These are phyloP conservation scores for Trichosporon sp. DNA, from an alignment of 1,284 basidiomycete genomes.

Conservation along the genomic window DNA sequence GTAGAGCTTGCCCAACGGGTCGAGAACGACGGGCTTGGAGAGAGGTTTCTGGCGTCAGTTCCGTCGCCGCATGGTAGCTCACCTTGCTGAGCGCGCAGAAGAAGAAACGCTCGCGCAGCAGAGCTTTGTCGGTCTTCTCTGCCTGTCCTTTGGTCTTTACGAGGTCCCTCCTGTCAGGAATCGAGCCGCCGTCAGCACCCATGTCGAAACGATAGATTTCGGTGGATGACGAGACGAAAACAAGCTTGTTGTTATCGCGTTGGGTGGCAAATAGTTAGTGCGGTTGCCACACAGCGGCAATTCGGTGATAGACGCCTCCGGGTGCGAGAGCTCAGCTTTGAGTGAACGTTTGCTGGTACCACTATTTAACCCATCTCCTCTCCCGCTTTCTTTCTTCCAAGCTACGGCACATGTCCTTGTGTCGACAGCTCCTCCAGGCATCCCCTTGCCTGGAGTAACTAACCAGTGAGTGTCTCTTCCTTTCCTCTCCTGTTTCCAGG, in stretches of 20 bases:
- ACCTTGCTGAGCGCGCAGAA: conserved; percentile 91
- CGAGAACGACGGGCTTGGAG: conserved; percentile 78
- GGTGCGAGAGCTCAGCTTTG: conserved; percentile 4
- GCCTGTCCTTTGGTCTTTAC: conserved; percentile 47
- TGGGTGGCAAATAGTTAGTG: conserved; percentile 14
- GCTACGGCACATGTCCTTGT: conserved; percentile 6
- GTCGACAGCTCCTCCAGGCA: conserved; percentile 7
- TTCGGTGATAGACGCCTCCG: not conserved
- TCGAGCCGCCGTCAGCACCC: conserved; percentile 50
- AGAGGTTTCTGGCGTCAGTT: conserved; percentile 61
- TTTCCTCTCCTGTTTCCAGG: conserved; percentile 22
- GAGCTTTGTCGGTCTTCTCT: conserved; percentile 74
- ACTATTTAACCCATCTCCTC: not conserved
- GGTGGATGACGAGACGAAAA: not conserved
- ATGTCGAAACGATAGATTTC: conserved; percentile 21
- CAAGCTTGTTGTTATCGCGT: not conserved
- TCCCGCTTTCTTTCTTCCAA: not conserved
- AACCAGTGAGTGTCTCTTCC: conserved; percentile 4
- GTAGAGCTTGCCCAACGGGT: conserved; percentile 83
- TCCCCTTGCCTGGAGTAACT: not conserved
- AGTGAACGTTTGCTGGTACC: not conserved
- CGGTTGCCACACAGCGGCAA: not conserved
- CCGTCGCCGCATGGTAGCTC: conserved; percentile 24
- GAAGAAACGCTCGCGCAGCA: conserved; percentile 78
- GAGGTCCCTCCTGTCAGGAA: conserved; percentile 49